Evolutionary conservation across 805 yeast species (phyloP), one percentile per base, ranked within the genome.

Genomic region (Candida loeiensis): DNA sequence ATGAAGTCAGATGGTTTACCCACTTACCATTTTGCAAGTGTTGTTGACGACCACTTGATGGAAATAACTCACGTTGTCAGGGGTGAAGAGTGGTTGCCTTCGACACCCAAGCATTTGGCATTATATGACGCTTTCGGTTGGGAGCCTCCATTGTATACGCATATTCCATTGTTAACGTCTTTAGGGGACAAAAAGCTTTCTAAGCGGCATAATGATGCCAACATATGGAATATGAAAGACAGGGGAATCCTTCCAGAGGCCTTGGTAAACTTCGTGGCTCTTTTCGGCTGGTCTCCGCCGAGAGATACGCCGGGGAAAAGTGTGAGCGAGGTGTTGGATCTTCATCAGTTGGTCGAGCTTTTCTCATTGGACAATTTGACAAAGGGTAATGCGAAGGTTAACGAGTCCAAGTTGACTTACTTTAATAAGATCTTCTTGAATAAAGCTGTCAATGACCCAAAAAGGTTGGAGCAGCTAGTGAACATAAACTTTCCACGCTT

Each of bases 71-170:
- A 93, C 61, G 99, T 93, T 6, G 80, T 93, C 4, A 72, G 99
- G 49, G 99, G 99, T 24, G 99, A 93, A 55, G 99, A 93, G 59
- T 93, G 99, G 99, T 65, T 93, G 8, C 85, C 95, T 1, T 87
- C 98, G 0, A 93, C 99, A 0, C 96, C 97, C 2, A 91, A 90
- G 52, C 99, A 93, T 54, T 72, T 89, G 34, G 91, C 96, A 0
- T 59, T 93, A 37, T 95, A 93, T 56, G 51, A 73, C 13, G 95
- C 96, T 0, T 82, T 91, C 56, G 87, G 85, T 0, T 91, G 97
- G 97, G 47, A 54, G 0, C 78, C 84, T 1, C 99, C 99, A 0
- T 54, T 71, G 14, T 93, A 79, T 57, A 72, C 85, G n/a, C 99
- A 93, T 56, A 84, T 93, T 36, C 99, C 99, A 0, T 64, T 93